Evolutionary conservation across 768 basidiomycete species (phyloP), one percentile per base, ranked within the genome.

Genomic region (Russula olivacea): DNA sequence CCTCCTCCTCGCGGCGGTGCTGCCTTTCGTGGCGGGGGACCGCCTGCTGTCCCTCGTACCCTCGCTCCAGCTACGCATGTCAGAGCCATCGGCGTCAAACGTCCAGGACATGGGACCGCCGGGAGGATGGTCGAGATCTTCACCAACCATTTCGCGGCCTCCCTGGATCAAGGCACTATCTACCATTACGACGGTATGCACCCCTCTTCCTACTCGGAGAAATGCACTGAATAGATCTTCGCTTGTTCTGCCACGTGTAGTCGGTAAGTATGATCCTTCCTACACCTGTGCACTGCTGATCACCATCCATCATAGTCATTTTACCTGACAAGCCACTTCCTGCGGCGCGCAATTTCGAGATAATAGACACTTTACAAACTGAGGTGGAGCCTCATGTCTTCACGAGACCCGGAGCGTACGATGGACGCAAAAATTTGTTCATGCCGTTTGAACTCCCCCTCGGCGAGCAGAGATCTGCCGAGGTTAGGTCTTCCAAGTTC

Each of bases 371-470:
- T 17, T 72, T 93, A 15, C 91, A 93, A 71, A 76, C 75, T 4
- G 71, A 75, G 0, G 77, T 81, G 4, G 82, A 83, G 1, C 84
- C 83, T 0, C 73, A 80, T n/a, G 76, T 88, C 23, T 93, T 93
- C 70, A 88, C 82, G 3, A 89, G 88, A 11, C 82, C 79, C 15
- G 86, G 79, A 19, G 89, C 83, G 2, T 92, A 91, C 63, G 91
- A 92, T 61, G 90, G 90, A 0, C 79, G 88, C 47, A 92, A 91
- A 73, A 92, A 91, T 65, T 72, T 85, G 52, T 93, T 89, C 68
- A 78, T 86, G 25, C 74, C 83, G 15, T 77, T 81, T 43, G 78
- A 81, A 61, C 76, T 91, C 10, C 82, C 85, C 0, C 84, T 93
- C 43, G 36, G 36, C 36, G 82, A 81, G 32, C 19, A 23, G 12